Percentiles rank a stretch among this genome's conserved stretches.
phyloP scores from a whole-genome alignment of 2,329 filamentous ascomycete species.

The Ophiostoma perfectum region DNA sequence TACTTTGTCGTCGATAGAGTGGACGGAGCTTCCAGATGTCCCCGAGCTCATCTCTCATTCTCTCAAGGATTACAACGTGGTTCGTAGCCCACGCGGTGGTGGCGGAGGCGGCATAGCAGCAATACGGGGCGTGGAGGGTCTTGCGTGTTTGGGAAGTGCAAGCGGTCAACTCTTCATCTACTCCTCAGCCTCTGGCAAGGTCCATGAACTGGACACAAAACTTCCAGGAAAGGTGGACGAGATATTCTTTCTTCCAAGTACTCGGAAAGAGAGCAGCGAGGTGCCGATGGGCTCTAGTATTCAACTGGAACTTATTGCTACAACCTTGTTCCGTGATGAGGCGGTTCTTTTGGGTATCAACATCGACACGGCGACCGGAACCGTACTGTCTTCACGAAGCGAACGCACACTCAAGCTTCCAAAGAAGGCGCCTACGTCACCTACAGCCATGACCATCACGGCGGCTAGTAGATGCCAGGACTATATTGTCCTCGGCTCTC shows the following conservation, averaged over 20 bases:
- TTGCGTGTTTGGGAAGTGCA: slow-evolving; percentile 46
- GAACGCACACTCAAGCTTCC: slow-evolving; percentile 6
- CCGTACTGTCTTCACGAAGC: background rate
- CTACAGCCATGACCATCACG: slow-evolving; percentile 19
- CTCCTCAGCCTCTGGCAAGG: slow-evolving; percentile 27
- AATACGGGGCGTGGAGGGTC: slow-evolving; percentile 30
- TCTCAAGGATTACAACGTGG: slow-evolving; percentile 44
- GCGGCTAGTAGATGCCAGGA: slow-evolving; percentile 21
- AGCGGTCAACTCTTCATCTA: slow-evolving; percentile 46
- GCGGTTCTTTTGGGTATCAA: slow-evolving; percentile 29
- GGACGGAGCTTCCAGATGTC: slow-evolving; percentile 39
- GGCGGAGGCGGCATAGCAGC: slow-evolving; percentile 18
- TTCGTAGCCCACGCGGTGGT: slow-evolving; percentile 34
- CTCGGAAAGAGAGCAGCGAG: slow-evolving; percentile 7
- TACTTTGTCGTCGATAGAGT: slow-evolving; percentile 30
- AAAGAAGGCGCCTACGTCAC: slow-evolving; percentile 15
- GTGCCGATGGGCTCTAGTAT: background rate
- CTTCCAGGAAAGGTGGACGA: slow-evolving; percentile 48
- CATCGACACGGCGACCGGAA: background rate
- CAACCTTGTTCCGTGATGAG: slow-evolving; percentile 42
- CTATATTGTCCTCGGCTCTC: slow-evolving; percentile 50
- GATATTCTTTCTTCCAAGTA: slow-evolving; percentile 40
- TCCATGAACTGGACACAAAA: slow-evolving; percentile 31
- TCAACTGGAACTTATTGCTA: slow-evolving; percentile 37
- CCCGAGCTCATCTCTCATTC: slow-evolving; percentile 35